Percentiles rank a stretch among this genome's conserved stretches.
Conservation (phyloP, 164 flowering plant species). For the Magnolia sinica region DNA sequence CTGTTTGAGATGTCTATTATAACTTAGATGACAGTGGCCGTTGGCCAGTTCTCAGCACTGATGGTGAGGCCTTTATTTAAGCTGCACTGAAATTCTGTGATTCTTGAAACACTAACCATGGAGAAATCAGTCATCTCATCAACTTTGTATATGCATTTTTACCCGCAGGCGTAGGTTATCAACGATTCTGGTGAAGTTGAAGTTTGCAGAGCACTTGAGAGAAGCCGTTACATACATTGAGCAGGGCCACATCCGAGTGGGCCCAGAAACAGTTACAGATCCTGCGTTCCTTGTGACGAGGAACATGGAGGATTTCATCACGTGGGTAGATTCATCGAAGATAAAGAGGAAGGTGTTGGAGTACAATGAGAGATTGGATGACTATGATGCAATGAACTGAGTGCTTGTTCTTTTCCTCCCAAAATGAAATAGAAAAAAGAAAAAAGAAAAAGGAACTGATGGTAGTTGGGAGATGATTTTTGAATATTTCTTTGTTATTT, state of each 20-base stretch:
- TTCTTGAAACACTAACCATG: neutral
- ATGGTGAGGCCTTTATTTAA: too few species aligned
- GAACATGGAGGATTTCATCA: constrained; percentile 90
- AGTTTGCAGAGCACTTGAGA: constrained; percentile 82
- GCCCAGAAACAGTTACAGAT: constrained; percentile 88
- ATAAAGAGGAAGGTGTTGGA: constrained; percentile 79
- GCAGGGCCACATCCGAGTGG: constrained; percentile 91
- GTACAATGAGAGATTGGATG: constrained; percentile 85
- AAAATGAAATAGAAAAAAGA: too few species aligned
- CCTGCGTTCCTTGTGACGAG: constrained; percentile 93
- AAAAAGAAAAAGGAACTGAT: too few species aligned
- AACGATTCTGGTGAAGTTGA: constrained; percentile 55
- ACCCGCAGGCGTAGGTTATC: constrained; percentile 68
- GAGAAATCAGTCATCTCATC: neutral
- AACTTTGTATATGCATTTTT: neutral
- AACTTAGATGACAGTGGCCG: too few species aligned
- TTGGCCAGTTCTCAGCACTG: too few species aligned
- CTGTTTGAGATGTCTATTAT: too few species aligned
- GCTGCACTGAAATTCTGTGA: too few species aligned
- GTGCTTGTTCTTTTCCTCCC: neutral
- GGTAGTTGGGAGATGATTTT: too few species aligned
- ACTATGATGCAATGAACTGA: constrained; percentile 73
- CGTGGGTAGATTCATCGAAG: constrained; percentile 94
- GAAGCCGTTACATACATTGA: constrained; percentile 90
- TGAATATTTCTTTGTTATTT: too few species aligned